phyloP scores from a whole-genome alignment of 495 filamentous ascomycete genomes.

The Penicillium ochrochloron region DNA sequence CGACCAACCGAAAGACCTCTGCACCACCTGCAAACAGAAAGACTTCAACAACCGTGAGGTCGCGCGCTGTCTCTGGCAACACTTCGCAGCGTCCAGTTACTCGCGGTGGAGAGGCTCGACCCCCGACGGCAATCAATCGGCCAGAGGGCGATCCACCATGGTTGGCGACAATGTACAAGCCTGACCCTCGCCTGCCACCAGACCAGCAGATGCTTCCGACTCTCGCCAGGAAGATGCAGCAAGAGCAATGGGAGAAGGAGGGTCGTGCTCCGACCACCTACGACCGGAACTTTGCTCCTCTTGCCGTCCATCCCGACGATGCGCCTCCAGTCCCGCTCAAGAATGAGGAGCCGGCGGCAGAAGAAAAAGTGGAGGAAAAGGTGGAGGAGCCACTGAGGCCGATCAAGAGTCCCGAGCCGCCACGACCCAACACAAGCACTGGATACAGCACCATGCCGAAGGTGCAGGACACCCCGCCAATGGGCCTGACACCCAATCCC shows the following conservation, averaged over 20 bases:
- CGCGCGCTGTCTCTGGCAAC: slow-evolving; percentile 46
- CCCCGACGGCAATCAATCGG: slow-evolving; percentile 65
- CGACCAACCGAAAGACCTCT: slow-evolving; percentile 48
- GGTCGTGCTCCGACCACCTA: slow-evolving; percentile 80
- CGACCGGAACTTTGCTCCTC: slow-evolving; percentile 79
- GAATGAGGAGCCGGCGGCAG: slow-evolving; percentile 29
- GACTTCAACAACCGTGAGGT: slow-evolving; percentile 35
- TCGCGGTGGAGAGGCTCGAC: slow-evolving; percentile 61
- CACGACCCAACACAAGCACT: slow-evolving; percentile 44
- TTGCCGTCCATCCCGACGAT: slow-evolving; percentile 62
- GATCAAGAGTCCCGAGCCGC: slow-evolving; percentile 41
- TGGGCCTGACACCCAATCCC: slow-evolving; percentile 37
- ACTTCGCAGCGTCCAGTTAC: slow-evolving; percentile 63
- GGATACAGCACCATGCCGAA: slow-evolving; percentile 61
- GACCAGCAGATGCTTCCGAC: slow-evolving; percentile 96
- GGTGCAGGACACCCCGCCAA: slow-evolving; percentile 48
- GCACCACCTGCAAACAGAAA: slow-evolving; percentile 46
- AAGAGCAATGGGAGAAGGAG: slow-evolving; percentile 94
- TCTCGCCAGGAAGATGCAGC: slow-evolving; percentile 86
- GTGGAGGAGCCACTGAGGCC: slow-evolving; percentile 35
- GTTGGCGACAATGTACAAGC: slow-evolving; percentile 93
- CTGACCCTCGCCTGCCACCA: slow-evolving; percentile 89
- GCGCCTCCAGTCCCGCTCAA: slow-evolving; percentile 31
- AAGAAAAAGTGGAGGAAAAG: slow-evolving; percentile 11
- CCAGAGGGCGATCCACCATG: slow-evolving; percentile 96